These are phyloP conservation scores for Mycena citricolor DNA, from an alignment of 1,284 basidiomycete genomes.

Conservation along the genomic window DNA sequence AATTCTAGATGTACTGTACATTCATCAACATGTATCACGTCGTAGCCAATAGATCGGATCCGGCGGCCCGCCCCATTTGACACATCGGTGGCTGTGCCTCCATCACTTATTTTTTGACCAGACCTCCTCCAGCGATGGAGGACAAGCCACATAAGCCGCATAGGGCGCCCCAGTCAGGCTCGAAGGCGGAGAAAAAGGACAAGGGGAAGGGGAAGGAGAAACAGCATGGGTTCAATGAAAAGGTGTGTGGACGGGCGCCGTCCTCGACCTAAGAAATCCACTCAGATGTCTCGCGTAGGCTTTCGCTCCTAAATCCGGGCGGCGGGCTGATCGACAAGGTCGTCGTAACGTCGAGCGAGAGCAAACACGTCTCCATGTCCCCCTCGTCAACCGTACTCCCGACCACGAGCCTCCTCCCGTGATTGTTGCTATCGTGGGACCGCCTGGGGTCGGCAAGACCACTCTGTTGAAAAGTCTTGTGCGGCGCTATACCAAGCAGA, in stretches of 20 bases:
- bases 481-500: conserved; percentile 93
- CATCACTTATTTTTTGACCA: too few relatives aligned
- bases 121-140: conserved; percentile 47
- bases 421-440: conserved; percentile 95
- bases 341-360: conserved; percentile 91
- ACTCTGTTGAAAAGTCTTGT: conserved; percentile 93
- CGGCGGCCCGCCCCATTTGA: too few relatives aligned
- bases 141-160: conserved; percentile 77
- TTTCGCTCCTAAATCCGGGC: conserved; percentile 90
- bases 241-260: conserved; percentile 48
- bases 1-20: too few relatives aligned
- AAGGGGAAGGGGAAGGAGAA: conserved; percentile 72
- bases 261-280: neutral
- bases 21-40: too few relatives aligned
- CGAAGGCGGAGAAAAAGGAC: conserved; percentile 76
- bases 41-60: too few relatives aligned
- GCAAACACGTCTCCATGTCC: conserved; percentile 94
- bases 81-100: too few relatives aligned
- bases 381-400: conserved; percentile 92
- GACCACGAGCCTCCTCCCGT: conserved; percentile 92
- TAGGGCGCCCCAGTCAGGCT: conserved; percentile 65
- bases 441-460: conserved; percentile 82
- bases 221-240: conserved; percentile 84
- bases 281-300: conserved; percentile 53
- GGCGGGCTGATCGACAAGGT: conserved; percentile 85